A percentile compares a stretch with the other conserved stretches of the same genome.
phyloP scores from a whole-genome alignment of 1,139 yeast species.

The Casaregolazyma suthepensis region DNA sequence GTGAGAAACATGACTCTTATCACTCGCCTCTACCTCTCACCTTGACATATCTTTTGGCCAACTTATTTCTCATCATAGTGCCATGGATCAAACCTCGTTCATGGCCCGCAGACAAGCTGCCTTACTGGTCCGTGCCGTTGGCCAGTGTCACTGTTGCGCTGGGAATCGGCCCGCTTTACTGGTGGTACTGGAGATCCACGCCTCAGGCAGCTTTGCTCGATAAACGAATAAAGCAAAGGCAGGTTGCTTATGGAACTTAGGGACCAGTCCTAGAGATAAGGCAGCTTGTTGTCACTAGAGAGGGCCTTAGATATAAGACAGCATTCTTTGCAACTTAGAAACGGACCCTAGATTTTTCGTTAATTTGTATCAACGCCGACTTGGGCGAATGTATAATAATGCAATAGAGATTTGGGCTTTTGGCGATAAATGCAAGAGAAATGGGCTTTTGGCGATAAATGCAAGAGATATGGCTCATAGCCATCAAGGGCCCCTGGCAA shows the following conservation, averaged over 20 bases:
- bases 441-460: background rate
- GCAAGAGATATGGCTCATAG: background rate
- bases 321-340: background rate
- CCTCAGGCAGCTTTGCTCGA: slow-evolving; percentile 14
- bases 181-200: slow-evolving; percentile 28
- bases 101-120: slow-evolving; percentile 31
- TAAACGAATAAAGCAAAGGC: slow-evolving; percentile 11
- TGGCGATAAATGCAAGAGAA: background rate
- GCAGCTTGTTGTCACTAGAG: no score
- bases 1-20: slow-evolving; percentile 16
- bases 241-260: background rate
- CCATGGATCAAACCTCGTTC: slow-evolving; percentile 52
- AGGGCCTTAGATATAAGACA: no score
- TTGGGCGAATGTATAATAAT: background rate
- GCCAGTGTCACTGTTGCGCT: slow-evolving; percentile 44
- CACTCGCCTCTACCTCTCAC: slow-evolving; percentile 29
- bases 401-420: background rate
- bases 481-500: no score
- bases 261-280: no score
- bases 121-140: slow-evolving; percentile 54
- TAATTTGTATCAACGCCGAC: background rate
- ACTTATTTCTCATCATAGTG: slow-evolving; percentile 48
- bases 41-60: slow-evolving; percentile 42
- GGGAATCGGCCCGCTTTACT: slow-evolving; percentile 42
- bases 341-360: background rate